A percentile compares a stretch with the other conserved stretches of the same genome.
Evolutionary conservation across 1,284 basidiomycete species (phyloP).

Genomic region (Exobasidium cylindrosporum): DNA sequence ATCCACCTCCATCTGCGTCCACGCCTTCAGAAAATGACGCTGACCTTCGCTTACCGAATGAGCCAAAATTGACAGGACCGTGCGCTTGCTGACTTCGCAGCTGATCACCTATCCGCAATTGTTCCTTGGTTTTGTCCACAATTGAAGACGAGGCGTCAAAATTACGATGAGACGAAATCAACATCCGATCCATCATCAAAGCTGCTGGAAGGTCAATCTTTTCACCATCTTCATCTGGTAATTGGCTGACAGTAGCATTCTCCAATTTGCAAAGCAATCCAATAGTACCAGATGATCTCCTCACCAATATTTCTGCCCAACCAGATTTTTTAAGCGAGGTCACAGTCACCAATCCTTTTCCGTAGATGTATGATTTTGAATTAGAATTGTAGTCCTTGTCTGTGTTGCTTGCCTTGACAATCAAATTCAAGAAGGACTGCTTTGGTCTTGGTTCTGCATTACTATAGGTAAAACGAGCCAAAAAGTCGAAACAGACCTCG

Average conservation of each 20-base stretch:
- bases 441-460: slow-evolving; percentile 88
- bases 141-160: not conserved
- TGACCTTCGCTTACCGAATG: slow-evolving; percentile 58
- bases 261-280: slow-evolving; percentile 81
- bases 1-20: not conserved
- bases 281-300: slow-evolving; percentile 85
- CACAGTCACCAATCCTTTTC: slow-evolving; percentile 81
- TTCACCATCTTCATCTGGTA: slow-evolving; percentile 57
- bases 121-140: slow-evolving; percentile 22
- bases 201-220: slow-evolving; percentile 68
- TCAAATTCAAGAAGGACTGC: slow-evolving; percentile 72
- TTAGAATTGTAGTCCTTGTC: slow-evolving; percentile 7
- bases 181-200: slow-evolving; percentile 72
- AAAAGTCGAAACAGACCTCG: slow-evolving; percentile 97
- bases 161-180: slow-evolving; percentile 52
- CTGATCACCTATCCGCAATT: slow-evolving; percentile 30
- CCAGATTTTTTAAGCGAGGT: slow-evolving; percentile 71
- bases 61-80: slow-evolving; percentile 35
- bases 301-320: slow-evolving; percentile 83
- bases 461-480: slow-evolving; percentile 89
- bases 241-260: slow-evolving; percentile 63
- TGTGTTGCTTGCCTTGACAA: slow-evolving; percentile 55
- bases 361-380: slow-evolving; percentile 78
- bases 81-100: slow-evolving; percentile 27
- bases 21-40: slow-evolving; percentile 69